A percentile compares a stretch with the other conserved stretches of the same genome.
Evolutionary conservation across 164 flowering plant species (phyloP).

Genomic region (Vitis riparia): DNA sequence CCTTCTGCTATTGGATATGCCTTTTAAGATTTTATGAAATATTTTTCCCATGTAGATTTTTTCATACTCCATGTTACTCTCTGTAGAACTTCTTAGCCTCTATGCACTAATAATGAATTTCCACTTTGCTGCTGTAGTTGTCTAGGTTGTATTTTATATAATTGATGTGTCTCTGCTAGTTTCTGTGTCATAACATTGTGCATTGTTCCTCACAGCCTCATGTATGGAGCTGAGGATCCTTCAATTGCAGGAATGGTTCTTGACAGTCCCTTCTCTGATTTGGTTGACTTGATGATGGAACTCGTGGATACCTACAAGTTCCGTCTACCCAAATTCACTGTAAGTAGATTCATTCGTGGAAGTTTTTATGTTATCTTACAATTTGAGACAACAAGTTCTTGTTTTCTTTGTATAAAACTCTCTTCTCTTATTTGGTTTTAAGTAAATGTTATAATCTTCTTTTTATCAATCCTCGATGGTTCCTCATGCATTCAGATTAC

Average conservation of each 20-base stretch:
- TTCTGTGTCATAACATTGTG: slow-evolving; percentile 8
- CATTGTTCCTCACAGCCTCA: slow-evolving; percentile 50
- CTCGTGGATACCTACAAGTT: slow-evolving; percentile 89
- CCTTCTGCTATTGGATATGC: too few relatives aligned
- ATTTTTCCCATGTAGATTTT: too few relatives aligned
- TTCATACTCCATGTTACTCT: too few relatives aligned
- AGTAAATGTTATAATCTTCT: too few relatives aligned
- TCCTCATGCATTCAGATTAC: too few relatives aligned
- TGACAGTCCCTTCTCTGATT: slow-evolving; percentile 95
- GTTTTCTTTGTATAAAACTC: too few relatives aligned
- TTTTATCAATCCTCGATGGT: too few relatives aligned
- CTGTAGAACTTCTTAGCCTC: not conserved
- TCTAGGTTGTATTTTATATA: not conserved
- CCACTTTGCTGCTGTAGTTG: not conserved
- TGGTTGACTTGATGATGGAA: slow-evolving; percentile 97
- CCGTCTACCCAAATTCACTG: slow-evolving; percentile 93
- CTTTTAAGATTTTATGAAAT: too few relatives aligned
- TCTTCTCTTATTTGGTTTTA: too few relatives aligned
- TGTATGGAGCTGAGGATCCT: slow-evolving; percentile 99
- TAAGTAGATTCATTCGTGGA: slow-evolving; percentile 28
- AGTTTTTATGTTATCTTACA: not conserved
- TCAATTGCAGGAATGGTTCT: slow-evolving; percentile 99
- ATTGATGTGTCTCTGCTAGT: not conserved
- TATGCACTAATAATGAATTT: not conserved
- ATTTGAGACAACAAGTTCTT: too few relatives aligned